phyloP scores from a whole-genome alignment of 1,284 basidiomycete genomes.

The Trametes sp. region DNA sequence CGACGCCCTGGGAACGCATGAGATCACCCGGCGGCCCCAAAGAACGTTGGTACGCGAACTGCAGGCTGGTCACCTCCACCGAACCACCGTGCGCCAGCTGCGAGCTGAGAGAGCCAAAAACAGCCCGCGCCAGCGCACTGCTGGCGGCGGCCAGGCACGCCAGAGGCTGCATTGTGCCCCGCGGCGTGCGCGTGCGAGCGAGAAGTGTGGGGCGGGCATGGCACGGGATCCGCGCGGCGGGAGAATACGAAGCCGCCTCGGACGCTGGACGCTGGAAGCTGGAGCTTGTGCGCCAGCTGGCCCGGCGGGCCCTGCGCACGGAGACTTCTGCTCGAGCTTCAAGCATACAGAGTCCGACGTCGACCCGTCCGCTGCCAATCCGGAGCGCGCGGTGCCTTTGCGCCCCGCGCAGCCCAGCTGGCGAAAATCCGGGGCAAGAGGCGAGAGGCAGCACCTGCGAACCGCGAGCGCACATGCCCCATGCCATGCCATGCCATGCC shows the following conservation, averaged over 20 bases:
- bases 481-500: not conserved
- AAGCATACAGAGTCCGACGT: not conserved
- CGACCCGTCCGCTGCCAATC: no score
- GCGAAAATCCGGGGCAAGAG: slow-evolving; percentile 9
- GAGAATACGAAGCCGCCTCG: slow-evolving; percentile 3
- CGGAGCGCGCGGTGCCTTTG: not conserved
- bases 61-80: not conserved
- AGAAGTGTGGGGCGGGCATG: not conserved
- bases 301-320: not conserved
- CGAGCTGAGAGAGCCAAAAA: not conserved
- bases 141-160: not conserved
- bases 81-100: not conserved
- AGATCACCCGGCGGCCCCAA: no score
- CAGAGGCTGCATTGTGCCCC: not conserved
- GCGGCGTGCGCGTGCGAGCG: no score
- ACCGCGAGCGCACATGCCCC: not conserved
- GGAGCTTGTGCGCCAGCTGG: not conserved
- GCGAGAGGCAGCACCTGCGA: not conserved
- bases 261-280: not conserved
- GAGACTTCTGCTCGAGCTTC: not conserved
- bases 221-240: slow-evolving; percentile 5
- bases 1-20: not conserved
- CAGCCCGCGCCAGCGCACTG: not conserved
- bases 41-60: no score
- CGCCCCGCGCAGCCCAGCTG: not conserved